Evolutionary conservation across 1,139 yeast genomes (phyloP).

Genomic region (Hemisphaericaspora xylanilytica): DNA sequence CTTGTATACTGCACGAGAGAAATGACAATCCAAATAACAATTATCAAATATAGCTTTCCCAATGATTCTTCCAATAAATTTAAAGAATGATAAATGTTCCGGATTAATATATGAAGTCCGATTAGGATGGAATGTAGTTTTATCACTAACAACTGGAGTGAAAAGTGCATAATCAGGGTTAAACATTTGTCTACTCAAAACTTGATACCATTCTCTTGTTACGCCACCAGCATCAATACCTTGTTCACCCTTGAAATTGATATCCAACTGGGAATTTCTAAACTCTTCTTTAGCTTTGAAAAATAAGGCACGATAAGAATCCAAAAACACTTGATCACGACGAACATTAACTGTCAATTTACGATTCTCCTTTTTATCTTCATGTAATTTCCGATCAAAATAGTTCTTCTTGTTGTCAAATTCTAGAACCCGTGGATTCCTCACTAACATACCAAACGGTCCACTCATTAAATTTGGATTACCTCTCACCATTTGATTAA

Average conservation of each 20-base stretch:
- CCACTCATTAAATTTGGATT: slow-evolving; percentile 97
- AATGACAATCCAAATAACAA: slow-evolving; percentile 95
- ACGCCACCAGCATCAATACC: slow-evolving; percentile 99
- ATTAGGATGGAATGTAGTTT: slow-evolving; percentile 94
- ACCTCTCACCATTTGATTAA: slow-evolving; percentile 88
- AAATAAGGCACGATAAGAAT: slow-evolving; percentile 97
- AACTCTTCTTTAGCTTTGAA: slow-evolving; percentile 97
- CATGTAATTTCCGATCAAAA: slow-evolving; percentile 72
- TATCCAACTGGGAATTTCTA: slow-evolving; percentile 96
- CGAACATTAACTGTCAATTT: slow-evolving; percentile 80
- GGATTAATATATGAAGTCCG: slow-evolving; percentile 98
- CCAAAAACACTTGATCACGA: slow-evolving; percentile 95
- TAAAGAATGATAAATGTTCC: slow-evolving; percentile 95
- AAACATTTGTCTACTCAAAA: slow-evolving; percentile 96
- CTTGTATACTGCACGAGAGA: slow-evolving; percentile 95
- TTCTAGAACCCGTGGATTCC: slow-evolving; percentile 86
- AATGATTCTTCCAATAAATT: slow-evolving; percentile 96
- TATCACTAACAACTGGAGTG: slow-evolving; percentile 97
- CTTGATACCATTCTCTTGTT: slow-evolving; percentile 93
- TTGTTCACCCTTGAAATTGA: slow-evolving; percentile 98
- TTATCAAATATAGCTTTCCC: slow-evolving; percentile 98
- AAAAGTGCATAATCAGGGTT: slow-evolving; percentile 96
- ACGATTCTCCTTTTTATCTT: slow-evolving; percentile 40
- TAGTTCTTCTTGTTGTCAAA: slow-evolving; percentile 91
- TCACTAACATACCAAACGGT: slow-evolving; percentile 85